Percentiles rank a stretch among this genome's conserved stretches.
phyloP scores from a whole-genome alignment of 1,284 basidiomycete species.

The Cryptococcus sp. region DNA sequence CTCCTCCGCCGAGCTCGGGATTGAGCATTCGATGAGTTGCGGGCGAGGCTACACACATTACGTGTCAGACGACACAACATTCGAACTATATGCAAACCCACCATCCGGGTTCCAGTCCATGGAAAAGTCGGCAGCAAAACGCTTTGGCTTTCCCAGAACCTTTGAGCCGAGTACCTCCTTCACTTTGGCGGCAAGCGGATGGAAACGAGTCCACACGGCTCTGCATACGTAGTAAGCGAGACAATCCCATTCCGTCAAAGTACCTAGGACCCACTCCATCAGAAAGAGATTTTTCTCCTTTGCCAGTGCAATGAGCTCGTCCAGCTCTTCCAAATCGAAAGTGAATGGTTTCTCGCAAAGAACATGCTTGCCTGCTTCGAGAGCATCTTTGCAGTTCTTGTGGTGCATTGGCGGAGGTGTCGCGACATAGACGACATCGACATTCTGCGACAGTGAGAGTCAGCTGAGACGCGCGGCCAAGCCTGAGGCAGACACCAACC shows the following conservation, averaged over 20 bases:
- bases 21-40: conserved; percentile 70
- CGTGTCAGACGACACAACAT: background rate
- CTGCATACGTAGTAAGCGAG: conserved; percentile 14
- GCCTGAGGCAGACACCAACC: conserved; percentile 50
- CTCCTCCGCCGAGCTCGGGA: conserved; percentile 81
- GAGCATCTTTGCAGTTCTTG: conserved; percentile 70
- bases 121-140: conserved; percentile 68
- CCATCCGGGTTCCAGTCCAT: conserved; percentile 68
- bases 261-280: conserved; percentile 77
- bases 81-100: conserved; percentile 51
- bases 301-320: conserved; percentile 69
- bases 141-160: conserved; percentile 49
- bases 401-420: conserved; percentile 88
- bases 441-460: conserved; percentile 58
- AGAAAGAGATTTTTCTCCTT: conserved; percentile 76
- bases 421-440: conserved; percentile 79
- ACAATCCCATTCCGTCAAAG: background rate
- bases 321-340: conserved; percentile 55
- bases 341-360: conserved; percentile 76
- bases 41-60: conserved; percentile 19
- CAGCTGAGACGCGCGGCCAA: background rate
- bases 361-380: conserved; percentile 79
- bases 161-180: conserved; percentile 48
- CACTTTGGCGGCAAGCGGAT: conserved; percentile 50
- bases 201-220: conserved; percentile 54